phyloP scores from a whole-genome alignment of 768 basidiomycete genomes.

The Hericium erinaceus region DNA sequence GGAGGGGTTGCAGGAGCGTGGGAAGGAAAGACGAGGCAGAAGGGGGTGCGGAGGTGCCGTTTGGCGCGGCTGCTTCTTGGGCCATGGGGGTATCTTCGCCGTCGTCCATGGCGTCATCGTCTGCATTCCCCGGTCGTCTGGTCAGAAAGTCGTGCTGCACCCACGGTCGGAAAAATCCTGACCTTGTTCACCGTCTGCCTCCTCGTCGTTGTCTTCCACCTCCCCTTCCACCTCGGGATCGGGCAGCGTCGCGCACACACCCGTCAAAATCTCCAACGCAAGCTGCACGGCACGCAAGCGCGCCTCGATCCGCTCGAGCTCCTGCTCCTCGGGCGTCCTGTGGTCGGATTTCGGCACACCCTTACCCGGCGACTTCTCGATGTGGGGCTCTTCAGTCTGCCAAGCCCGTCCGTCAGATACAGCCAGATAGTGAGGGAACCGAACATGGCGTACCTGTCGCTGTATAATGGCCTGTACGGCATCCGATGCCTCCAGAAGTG shows the following conservation, averaged over 20 bases:
- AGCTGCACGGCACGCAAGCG: constrained; percentile 67
- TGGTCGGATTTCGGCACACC: constrained; percentile 49
- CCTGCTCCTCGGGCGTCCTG: constrained; percentile 54
- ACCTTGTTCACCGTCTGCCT: constrained; percentile 29
- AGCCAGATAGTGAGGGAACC: background rate
- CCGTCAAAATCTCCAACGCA: constrained; percentile 82
- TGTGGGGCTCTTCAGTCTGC: constrained; percentile 49
- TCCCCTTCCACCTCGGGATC: constrained; percentile 46
- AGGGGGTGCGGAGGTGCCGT: background rate
- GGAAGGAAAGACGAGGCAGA: constrained; percentile 36
- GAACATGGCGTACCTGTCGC: constrained; percentile 33
- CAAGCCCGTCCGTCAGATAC: too few species aligned
- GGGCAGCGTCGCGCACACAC: constrained; percentile 79
- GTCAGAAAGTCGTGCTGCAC: too few species aligned
- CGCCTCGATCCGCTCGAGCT: constrained; percentile 66
- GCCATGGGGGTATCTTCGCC: constrained; percentile 19
- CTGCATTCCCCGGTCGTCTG: constrained; percentile 1
- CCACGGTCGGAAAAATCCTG: constrained; percentile 2
- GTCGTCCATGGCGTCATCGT: constrained; percentile 26
- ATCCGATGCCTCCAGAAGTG: constrained; percentile 39
- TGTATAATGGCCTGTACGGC: constrained; percentile 42
- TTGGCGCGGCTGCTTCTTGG: constrained; percentile 14
- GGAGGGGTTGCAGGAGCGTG: constrained; percentile 56
- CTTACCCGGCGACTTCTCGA: constrained; percentile 48
- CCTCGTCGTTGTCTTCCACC: constrained; percentile 24